Conservation (phyloP, 345 rosid species). For the Geranium brycei region DNA sequence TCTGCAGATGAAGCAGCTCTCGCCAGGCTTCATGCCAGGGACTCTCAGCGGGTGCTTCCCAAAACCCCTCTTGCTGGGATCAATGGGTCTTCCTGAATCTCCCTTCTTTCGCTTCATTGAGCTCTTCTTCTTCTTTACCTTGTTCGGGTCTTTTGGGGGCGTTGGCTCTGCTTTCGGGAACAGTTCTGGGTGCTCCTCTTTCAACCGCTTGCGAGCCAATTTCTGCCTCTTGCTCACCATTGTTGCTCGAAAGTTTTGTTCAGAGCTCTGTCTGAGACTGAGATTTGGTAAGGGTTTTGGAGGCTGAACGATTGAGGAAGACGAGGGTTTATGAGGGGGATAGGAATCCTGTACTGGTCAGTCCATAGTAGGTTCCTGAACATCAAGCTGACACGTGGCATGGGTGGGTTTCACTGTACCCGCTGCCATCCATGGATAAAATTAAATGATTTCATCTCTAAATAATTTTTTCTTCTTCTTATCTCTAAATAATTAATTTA, state of each 20-base stretch:
- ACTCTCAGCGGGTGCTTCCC: constrained; percentile 68
- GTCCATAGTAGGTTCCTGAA: too few relatives aligned
- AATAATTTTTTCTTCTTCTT: too few relatives aligned
- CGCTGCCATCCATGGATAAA: too few relatives aligned
- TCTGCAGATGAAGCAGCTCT: constrained; percentile 75
- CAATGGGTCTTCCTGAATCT: constrained; percentile 18
- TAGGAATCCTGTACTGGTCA: too few relatives aligned
- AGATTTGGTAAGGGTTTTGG: too few relatives aligned
- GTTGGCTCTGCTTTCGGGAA: constrained; percentile 64
- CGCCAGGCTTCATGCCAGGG: constrained; percentile 94
- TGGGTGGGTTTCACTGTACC: too few relatives aligned
- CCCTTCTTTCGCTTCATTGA: constrained; percentile 47
- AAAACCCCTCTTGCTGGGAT: constrained; percentile 24
- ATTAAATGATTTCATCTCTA: too few relatives aligned
- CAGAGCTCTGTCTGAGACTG: too few relatives aligned
- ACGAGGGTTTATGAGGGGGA: too few relatives aligned
- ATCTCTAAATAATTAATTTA: too few relatives aligned
- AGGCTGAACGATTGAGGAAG: too few relatives aligned
- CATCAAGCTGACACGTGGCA: too few relatives aligned
- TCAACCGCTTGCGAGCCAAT: constrained; percentile 60
- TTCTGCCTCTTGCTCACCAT: constrained; percentile 78
- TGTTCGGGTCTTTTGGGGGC: constrained; percentile 57
- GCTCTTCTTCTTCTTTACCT: constrained; percentile 26
- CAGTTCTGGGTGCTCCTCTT: constrained; percentile 46
- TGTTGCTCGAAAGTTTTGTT: neutral